Conservation (phyloP, 1,139 yeast genomes). For the Blastobotrys serpentis region DNA sequence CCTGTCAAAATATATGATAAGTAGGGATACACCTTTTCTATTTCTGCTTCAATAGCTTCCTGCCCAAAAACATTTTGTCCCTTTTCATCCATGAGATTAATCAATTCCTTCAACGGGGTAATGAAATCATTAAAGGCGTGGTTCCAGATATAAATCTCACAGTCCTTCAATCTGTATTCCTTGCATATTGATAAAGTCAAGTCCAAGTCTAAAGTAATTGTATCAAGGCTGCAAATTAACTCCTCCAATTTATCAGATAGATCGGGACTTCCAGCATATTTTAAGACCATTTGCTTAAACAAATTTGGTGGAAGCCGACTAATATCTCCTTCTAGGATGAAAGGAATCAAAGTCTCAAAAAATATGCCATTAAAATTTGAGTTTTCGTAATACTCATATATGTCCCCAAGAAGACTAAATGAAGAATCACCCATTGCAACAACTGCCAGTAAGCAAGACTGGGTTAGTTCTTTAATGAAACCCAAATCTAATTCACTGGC, state of each 20-base stretch:
- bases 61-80: conserved; percentile 16
- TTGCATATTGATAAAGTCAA: conserved; percentile 61
- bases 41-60: conserved; percentile 22
- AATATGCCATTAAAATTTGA: conserved; percentile 41
- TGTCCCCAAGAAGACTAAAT: conserved; percentile 42
- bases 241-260: conserved; percentile 57
- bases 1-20: conserved; percentile 72
- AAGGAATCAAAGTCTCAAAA: conserved; percentile 52
- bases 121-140: conserved; percentile 60
- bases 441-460: conserved; percentile 44
- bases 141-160: conserved; percentile 68
- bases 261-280: conserved; percentile 43
- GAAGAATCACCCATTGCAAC: conserved; percentile 41
- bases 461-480: conserved; percentile 33
- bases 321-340: conserved; percentile 50
- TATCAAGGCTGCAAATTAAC: conserved; percentile 63
- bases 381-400: conserved; percentile 50
- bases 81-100: conserved; percentile 41
- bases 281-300: conserved; percentile 56
- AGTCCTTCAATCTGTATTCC: conserved; percentile 54
- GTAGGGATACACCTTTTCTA: conserved; percentile 54
- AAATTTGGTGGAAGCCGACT: conserved; percentile 58
- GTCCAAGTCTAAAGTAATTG: conserved; percentile 69
- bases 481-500: conserved; percentile 22
- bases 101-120: conserved; percentile 63